These are phyloP conservation scores for Corylus americana DNA, from an alignment of 306 rosid species.

Conservation along the genomic window DNA sequence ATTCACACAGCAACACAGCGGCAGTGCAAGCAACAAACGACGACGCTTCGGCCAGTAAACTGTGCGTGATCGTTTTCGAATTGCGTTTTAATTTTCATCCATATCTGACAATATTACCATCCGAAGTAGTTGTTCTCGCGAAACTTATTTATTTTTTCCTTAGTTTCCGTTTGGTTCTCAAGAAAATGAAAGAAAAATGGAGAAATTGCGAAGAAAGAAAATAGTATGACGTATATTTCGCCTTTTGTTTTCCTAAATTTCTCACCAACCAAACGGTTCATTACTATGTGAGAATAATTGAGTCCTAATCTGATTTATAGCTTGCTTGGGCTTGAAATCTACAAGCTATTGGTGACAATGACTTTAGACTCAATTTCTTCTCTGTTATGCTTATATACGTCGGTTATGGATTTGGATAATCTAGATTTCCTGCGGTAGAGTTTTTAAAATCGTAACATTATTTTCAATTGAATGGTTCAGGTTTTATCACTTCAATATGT, in stretches of 20 bases:
- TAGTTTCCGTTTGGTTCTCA: neutral
- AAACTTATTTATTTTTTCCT: neutral
- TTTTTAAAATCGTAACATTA: too few relatives aligned
- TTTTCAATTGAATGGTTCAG: too few relatives aligned
- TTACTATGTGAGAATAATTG: neutral
- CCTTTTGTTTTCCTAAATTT: neutral
- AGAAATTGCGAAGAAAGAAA: neutral
- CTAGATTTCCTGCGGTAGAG: too few relatives aligned
- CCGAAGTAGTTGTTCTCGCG: neutral
- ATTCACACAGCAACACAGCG: slow-evolving; percentile 57
- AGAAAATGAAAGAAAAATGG: neutral
- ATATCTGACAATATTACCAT: neutral
- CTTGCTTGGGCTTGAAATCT: neutral
- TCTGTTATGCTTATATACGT: neutral
- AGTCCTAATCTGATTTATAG: neutral
- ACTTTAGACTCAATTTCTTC: neutral
- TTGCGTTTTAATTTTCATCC: neutral
- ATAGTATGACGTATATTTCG: neutral
- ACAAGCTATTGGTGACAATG: neutral
- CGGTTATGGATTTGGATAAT: too few relatives aligned
- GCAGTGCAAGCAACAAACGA: slow-evolving; percentile 79
- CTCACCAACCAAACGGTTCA: neutral
- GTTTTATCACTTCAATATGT: too few relatives aligned
- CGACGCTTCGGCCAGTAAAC: slow-evolving; percentile 77
- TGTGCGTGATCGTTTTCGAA: slow-evolving; percentile 30